phyloP scores from a whole-genome alignment of 2,329 filamentous ascomycete species.

The Rhytidhysteron rufulum region DNA sequence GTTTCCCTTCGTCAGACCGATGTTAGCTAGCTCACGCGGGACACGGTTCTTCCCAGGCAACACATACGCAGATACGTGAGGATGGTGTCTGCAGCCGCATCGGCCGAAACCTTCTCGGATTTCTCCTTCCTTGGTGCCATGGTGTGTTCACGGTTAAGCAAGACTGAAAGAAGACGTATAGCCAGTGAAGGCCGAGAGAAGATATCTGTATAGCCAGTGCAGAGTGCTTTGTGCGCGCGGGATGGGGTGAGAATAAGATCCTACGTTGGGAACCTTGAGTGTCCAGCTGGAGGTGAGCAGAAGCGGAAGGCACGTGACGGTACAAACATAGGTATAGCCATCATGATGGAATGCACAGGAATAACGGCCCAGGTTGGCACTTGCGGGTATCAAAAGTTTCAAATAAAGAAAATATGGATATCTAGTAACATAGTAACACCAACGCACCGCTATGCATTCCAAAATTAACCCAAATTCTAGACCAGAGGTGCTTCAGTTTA shows the following conservation, averaged over 20 bases:
- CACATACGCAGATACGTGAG: slow-evolving; percentile 49
- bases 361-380: background rate
- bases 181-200: too few species aligned
- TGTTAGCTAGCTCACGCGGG: slow-evolving; percentile 2
- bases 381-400: background rate
- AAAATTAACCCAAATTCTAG: background rate
- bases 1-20: slow-evolving; percentile 38
- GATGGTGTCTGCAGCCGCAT: slow-evolving; percentile 41
- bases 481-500: background rate
- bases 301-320: too few species aligned
- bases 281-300: too few species aligned
- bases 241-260: too few species aligned
- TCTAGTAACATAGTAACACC: slow-evolving; percentile 1
- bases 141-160: background rate
- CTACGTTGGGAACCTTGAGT: too few species aligned
- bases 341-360: background rate
- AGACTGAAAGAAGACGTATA: background rate
- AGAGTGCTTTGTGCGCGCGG: too few species aligned
- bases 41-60: slow-evolving; percentile 7
- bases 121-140: slow-evolving; percentile 39
- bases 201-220: too few species aligned
- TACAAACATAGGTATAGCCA: too few species aligned
- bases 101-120: slow-evolving; percentile 30
- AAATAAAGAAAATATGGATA: too few species aligned
- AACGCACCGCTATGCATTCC: slow-evolving; percentile 10